phyloP scores from a whole-genome alignment of 352 stramenopile species.

The Phytophthora sp. region DNA sequence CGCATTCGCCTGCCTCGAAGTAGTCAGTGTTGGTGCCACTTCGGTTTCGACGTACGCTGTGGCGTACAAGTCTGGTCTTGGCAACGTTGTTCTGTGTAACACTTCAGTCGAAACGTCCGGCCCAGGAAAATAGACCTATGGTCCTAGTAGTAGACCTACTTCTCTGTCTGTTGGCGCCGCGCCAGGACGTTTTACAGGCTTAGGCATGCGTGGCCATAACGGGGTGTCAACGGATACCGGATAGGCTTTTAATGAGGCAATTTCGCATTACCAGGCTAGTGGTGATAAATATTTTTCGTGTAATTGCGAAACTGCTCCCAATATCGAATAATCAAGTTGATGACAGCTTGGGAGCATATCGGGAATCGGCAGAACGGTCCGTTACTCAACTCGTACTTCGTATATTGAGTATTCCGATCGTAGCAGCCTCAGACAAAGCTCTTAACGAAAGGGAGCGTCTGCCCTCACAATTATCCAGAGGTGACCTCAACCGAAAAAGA shows the following conservation, averaged over 20 bases:
- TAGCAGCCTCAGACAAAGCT: background rate
- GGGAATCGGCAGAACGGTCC: background rate
- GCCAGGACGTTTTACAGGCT: background rate
- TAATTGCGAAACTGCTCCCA: background rate
- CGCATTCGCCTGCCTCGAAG: background rate
- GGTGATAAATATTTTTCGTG: background rate
- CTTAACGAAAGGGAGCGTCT: background rate
- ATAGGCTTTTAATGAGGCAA: background rate
- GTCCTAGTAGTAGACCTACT: background rate
- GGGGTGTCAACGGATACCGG: background rate
- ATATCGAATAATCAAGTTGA: background rate
- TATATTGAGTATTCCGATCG: background rate
- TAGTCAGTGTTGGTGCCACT: background rate
- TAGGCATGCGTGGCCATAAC: background rate
- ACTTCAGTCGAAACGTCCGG: background rate
- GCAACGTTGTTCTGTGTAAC: constrained; percentile 1
- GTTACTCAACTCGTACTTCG: background rate
- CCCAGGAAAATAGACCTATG: background rate
- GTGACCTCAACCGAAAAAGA: background rate
- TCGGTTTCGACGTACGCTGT: background rate
- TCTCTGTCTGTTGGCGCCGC: no score
- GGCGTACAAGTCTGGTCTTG: constrained; percentile 1
- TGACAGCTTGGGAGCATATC: background rate
- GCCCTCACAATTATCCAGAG: background rate
- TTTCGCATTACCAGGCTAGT: background rate